These are phyloP conservation scores for Globisporangium acanthophoron DNA, from an alignment of 352 stramenopile genomes.

Conservation along the genomic window DNA sequence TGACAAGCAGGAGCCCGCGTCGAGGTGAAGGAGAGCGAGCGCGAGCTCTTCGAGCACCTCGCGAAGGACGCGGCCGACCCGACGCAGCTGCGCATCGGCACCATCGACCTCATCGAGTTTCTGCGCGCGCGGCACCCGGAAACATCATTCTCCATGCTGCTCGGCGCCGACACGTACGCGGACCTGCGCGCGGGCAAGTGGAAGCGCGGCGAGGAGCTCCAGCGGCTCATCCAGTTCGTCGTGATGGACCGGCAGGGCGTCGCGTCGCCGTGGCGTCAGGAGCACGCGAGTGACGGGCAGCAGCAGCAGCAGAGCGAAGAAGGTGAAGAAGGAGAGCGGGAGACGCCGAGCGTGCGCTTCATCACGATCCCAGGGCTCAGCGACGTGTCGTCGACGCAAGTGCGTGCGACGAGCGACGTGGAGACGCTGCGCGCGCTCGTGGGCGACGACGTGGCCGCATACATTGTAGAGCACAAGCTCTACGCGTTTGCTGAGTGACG, in stretches of 20 bases:
- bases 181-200: constrained; percentile 83
- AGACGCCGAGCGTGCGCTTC: constrained; percentile 29
- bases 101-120: constrained; percentile 66
- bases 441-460: constrained; percentile 57
- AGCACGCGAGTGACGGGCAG: not conserved
- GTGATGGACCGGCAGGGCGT: constrained; percentile 68
- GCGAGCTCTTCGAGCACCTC: constrained; percentile 55
- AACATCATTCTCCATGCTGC: constrained; percentile 61
- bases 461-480: constrained; percentile 69
- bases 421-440: constrained; percentile 34
- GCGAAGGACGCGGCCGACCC: constrained; percentile 18
- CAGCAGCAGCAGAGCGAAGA: not conserved
- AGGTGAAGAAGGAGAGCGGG: not conserved
- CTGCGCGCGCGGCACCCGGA: constrained; percentile 39
- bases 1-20: constrained; percentile 23
- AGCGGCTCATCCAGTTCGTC: constrained; percentile 57
- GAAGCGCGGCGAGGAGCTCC: constrained; percentile 76
- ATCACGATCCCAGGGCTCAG: constrained; percentile 50
- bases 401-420: constrained; percentile 30
- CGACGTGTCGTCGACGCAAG: constrained; percentile 74
- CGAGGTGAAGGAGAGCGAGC: constrained; percentile 54
- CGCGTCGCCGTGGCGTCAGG: constrained; percentile 29
- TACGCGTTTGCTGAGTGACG: constrained; percentile 49
- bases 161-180: constrained; percentile 80
- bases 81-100: constrained; percentile 48